Percentiles rank a stretch among this genome's conserved stretches.
phyloP scores from a whole-genome alignment of 768 basidiomycete species.

The Podaxis sp. region DNA sequence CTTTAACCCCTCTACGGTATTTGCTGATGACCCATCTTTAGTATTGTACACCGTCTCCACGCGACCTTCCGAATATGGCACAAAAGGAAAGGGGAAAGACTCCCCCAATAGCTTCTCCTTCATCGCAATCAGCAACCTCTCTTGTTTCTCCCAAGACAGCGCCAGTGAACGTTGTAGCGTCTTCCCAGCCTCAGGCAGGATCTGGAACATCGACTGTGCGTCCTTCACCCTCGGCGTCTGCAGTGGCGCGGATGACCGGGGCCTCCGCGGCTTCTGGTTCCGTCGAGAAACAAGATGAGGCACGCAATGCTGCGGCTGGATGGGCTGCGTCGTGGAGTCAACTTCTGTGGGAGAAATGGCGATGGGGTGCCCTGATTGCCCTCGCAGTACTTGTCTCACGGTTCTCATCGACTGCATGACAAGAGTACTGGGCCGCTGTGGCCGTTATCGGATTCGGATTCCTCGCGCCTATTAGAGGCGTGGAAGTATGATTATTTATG shows the following conservation, averaged over 20 bases:
- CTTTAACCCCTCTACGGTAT: background rate
- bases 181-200: background rate
- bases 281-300: slow-evolving; percentile 26
- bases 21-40: slow-evolving; percentile 29
- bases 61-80: slow-evolving; percentile 93
- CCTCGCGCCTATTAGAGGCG: background rate
- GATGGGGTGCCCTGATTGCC: slow-evolving; percentile 77
- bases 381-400: slow-evolving; percentile 78
- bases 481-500: background rate
- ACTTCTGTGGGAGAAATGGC: slow-evolving; percentile 81
- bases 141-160: slow-evolving; percentile 10
- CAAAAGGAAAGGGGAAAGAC: slow-evolving; percentile 66
- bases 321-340: slow-evolving; percentile 65
- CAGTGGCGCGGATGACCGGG: slow-evolving; percentile 8
- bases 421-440: background rate
- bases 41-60: slow-evolving; percentile 67
- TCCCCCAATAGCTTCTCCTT: slow-evolving; percentile 23
- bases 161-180: background rate
- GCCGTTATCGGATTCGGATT: background rate
- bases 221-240: slow-evolving; percentile 15
- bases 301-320: slow-evolving; percentile 35
- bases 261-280: slow-evolving; percentile 4
- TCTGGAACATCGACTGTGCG: slow-evolving; percentile 10
- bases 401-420: slow-evolving; percentile 54
- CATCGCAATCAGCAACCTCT: slow-evolving; percentile 13